Evolutionary conservation across 2,329 filamentous ascomycete genomes (phyloP), one percentile per base, ranked within the genome.

Genomic region (Scedosporium apiospermum): DNA sequence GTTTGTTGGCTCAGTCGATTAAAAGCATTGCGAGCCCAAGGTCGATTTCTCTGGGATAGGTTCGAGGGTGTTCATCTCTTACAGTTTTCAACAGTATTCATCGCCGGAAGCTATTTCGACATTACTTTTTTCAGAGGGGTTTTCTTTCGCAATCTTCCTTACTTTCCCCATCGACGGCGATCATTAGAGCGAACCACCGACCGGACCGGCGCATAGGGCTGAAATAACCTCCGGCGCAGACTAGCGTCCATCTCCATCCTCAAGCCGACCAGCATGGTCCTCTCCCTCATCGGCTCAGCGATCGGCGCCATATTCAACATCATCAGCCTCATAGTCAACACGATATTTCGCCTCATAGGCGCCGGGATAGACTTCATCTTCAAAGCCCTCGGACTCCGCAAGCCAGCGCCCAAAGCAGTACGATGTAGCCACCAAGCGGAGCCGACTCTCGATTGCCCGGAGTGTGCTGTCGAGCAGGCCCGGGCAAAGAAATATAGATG

Each of bases 401-500:
- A 58, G 27, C 26, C 26, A 12, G 6, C 44, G 3, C 16, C 44
- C 23, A 53, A 30, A 14, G n/a, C 26, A 2, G n/a, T 53, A 14
- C 59, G 27, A 34, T 53, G 59, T 27, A 51, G 42, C n/a, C 59
- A 61, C 9, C 26, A 30, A 14, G 6, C 59, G 2, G 59, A 53
- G 27, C 55, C 55, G 55, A 58, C 55, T 14, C 14, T 34, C 21
- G 44, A 30, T 4, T 77, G 74, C 51, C 57, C 55, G 12, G 63
- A 66, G 2, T 77, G 74, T 64, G 71, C 70, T 44, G 70, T 70
- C 7, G 75, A 76, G 38, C 71, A 72, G 58, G 69, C 68, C 23
- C 69, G 69, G 7, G 69, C 71, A 5, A 67, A 68, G 7, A 72
- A 66, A 10, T 79, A 88, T 68, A 77, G 86, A 60, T 82, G 77